Evolutionary conservation across 306 rosid species (phyloP).

Genomic region (Inga oerstediana): DNA sequence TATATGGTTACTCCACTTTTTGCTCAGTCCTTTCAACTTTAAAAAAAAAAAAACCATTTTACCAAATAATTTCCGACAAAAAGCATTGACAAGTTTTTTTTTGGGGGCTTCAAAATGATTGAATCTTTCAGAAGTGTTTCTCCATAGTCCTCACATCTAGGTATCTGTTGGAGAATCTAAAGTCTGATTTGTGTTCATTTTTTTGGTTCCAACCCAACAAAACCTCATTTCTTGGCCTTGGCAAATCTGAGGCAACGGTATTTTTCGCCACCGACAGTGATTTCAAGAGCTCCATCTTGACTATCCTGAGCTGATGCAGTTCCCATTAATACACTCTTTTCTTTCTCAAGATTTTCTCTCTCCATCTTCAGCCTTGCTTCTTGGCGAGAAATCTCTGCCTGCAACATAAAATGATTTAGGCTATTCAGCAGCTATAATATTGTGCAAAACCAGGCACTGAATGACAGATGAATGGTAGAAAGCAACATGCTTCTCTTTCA

Average conservation of each 20-base stretch:
- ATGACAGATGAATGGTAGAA: conserved; percentile 1
- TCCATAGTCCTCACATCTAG: not conserved
- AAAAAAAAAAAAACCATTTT: not conserved
- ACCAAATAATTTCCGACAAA: not conserved
- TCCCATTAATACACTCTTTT: conserved; percentile 95
- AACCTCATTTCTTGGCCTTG: conserved; percentile 85
- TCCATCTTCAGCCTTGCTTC: conserved; percentile 96
- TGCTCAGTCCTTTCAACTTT: not conserved
- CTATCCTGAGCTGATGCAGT: conserved; percentile 94
- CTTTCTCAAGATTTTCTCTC: conserved; percentile 94
- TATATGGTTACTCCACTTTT: too few relatives aligned
- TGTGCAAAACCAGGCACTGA: not conserved
- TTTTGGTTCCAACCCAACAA: not conserved
- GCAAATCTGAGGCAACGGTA: conserved; percentile 93
- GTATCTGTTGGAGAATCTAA: not conserved
- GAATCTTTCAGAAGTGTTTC: not conserved
- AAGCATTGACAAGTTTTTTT: not conserved
- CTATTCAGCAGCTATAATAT: not conserved
- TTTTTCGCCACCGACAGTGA: conserved; percentile 95
- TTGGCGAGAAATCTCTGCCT: conserved; percentile 93
- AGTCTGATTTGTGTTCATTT: not conserved
- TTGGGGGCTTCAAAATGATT: not conserved
- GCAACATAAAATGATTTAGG: conserved; percentile 28
- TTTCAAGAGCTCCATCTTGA: conserved; percentile 96
- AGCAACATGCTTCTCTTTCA: not conserved